These are phyloP conservation scores for Ogataea nonfermentans DNA, from an alignment of 805 yeast species.

Conservation along the genomic window DNA sequence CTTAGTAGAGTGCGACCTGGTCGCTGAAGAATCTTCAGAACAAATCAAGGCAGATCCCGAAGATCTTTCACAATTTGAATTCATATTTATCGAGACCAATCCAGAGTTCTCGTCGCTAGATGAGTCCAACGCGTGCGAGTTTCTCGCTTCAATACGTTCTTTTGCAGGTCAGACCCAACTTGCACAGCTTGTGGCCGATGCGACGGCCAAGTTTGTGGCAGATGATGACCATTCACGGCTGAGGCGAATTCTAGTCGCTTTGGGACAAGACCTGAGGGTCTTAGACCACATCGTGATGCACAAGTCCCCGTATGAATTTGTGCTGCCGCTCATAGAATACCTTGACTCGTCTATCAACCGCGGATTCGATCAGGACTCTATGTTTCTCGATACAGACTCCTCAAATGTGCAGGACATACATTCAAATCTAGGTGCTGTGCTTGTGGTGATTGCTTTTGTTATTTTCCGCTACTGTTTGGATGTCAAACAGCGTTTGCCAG, in stretches of 20 bases:
- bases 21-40: slow-evolving; percentile 16
- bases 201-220: slow-evolving; percentile 37
- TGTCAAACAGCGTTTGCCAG: slow-evolving; percentile 2
- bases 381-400: slow-evolving; percentile 50
- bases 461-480: slow-evolving; percentile 19
- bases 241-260: slow-evolving; percentile 50
- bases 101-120: slow-evolving; percentile 50
- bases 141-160: slow-evolving; percentile 48
- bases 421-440: slow-evolving; percentile 62
- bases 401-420: slow-evolving; percentile 59
- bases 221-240: slow-evolving; percentile 43
- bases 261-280: slow-evolving; percentile 43
- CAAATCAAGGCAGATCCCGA: slow-evolving; percentile 10
- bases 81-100: slow-evolving; percentile 36
- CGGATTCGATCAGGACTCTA: slow-evolving; percentile 20
- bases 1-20: slow-evolving; percentile 24
- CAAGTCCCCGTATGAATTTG: slow-evolving; percentile 41
- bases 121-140: slow-evolving; percentile 51
- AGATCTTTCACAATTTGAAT: slow-evolving; percentile 13
- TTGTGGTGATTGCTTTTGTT: slow-evolving; percentile 41
- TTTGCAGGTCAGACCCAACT: slow-evolving; percentile 43
- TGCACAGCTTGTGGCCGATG: slow-evolving; percentile 35
- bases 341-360: slow-evolving; percentile 42
- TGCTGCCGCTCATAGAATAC: slow-evolving; percentile 47
- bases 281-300: slow-evolving; percentile 45